Evolutionary conservation across 2,329 filamentous ascomycete species (phyloP).

Genomic region (Colletotrichum chlorophyti): DNA sequence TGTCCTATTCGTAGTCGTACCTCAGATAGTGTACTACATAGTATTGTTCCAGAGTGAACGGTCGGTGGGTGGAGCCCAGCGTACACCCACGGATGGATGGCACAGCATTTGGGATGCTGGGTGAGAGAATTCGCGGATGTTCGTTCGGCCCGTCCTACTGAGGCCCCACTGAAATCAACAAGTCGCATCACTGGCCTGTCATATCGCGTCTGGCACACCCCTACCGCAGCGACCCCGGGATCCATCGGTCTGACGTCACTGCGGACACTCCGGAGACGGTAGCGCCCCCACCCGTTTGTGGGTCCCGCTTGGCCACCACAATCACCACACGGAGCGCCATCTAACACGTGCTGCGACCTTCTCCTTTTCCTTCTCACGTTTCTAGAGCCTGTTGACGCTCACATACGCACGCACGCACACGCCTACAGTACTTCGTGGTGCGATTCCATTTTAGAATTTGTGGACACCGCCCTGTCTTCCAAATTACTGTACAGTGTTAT

Average conservation of each 20-base stretch:
- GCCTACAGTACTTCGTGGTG: constrained; percentile 10
- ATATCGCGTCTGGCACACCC: background rate
- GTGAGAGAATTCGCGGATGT: background rate
- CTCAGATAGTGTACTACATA: no score
- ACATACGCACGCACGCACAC: background rate
- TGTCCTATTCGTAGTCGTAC: no score
- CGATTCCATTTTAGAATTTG: constrained; percentile 20
- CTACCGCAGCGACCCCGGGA: background rate
- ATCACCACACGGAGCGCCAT: background rate
- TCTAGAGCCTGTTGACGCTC: no score
- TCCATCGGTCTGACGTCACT: constrained; percentile 12
- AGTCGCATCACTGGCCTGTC: background rate
- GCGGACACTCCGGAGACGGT: background rate
- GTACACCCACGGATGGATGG: no score
- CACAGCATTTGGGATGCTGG: no score
- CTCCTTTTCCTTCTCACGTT: no score
- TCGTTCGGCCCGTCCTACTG: constrained; percentile 19
- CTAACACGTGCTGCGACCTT: no score
- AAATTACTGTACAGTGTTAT: no score
- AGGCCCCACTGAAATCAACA: background rate
- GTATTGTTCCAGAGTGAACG: no score
- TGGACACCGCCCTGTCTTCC: no score
- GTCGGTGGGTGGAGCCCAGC: no score
- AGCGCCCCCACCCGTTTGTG: background rate
- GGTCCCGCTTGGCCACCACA: constrained; percentile 4